Evolutionary conservation across 805 yeast species (phyloP), one percentile per base, ranked within the genome.

Genomic region (Zygotorulaspora sp.): DNA sequence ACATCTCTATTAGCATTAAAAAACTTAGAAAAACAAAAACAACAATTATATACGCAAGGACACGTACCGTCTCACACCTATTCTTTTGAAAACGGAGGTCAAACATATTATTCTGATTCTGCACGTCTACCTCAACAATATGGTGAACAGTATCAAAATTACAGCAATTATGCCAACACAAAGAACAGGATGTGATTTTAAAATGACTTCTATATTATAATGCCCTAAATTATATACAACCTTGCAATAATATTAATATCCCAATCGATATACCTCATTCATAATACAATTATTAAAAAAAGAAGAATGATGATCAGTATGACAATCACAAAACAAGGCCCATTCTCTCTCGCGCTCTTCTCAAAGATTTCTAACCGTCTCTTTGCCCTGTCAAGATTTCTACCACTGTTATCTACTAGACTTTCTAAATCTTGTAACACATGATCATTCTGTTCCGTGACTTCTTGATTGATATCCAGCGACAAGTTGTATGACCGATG

Each of bases 401-500:
- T 50, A 17, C 68, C 70, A n/a, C 71, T 63, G 21, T 57, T 47
- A 32, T 68, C 71, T 13, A 76, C 55, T 27, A 71, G 70, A 16
- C 55, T 53, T 44, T 77, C 82, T 25, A 76, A 50, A 47, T 76
- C 81, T 21, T 67, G 66, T 18, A 76, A 48, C 11, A 75, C 44
- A 6, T 45, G 45, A 16, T 68, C 69, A 51, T 74, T 62, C 34
- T 76, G 80, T 3, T 68, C 70, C 9, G 58, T 62, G 7, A 75
- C 50, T 44, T 77, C 81, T 5, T 58, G 61, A 40, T 74, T 65
- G 9, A 77, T 75, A 21, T 61, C 65, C 7, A 67, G 26, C 2
- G 80, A 71, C 30, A 77, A 58, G 1, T 62, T 65, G 43, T 67
- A 67, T 35, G 74, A 73, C 26, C 68, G 59, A 20, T 61, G 57